Evolutionary conservation across 129 eudicot genomes (phyloP), one percentile per base, ranked within the genome.

Genomic region (Escallonia rubra): DNA sequence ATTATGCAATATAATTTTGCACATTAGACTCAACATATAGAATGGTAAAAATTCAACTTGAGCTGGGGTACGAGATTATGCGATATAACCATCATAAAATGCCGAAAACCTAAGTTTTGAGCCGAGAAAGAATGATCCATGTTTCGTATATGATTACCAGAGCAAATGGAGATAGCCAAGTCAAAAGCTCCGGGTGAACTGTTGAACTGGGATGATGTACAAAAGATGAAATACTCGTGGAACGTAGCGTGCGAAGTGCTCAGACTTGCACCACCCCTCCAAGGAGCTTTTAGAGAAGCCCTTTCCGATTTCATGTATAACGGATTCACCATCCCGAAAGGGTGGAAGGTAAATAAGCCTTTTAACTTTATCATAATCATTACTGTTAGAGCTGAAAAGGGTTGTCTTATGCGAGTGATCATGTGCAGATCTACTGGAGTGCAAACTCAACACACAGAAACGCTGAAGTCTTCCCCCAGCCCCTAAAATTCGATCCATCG

Each of bases 401-500:
- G 34, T 23, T 23, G 34, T 23, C 34, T 23, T 23, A 23, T 23
- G 34, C 34, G 34, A 23, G 34, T 23, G 34, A 23, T 23, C 34
- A 23, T 39, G 8, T 67, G 46, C 66, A 86, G 89, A 6, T 86
- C 10, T 83, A 86, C n/a, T 86, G 94, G 94, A 80, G 71, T 57
- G 85, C 81, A 42, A 72, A 69, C 12, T 74, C 94, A 47, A 86
- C 89, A 3, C 89, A 86, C 46, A 86, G 48, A 56, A 80, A 80
- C 43, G 82, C 86, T 0, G 76, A 86, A 14, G 72, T 44, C 65
- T 86, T 83, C 50, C 78, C 84, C 0, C 74, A 86, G 7, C 94
- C 94, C 3, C 8, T 53, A 8, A 86, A 75, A 10, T 82, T 87
- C 13, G 85, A 78, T 44, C 83, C 89, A 1, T 77, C 88, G 10